Evolutionary conservation across 2,329 filamentous ascomycete species (phyloP).

Genomic region (Venturia asperata): DNA sequence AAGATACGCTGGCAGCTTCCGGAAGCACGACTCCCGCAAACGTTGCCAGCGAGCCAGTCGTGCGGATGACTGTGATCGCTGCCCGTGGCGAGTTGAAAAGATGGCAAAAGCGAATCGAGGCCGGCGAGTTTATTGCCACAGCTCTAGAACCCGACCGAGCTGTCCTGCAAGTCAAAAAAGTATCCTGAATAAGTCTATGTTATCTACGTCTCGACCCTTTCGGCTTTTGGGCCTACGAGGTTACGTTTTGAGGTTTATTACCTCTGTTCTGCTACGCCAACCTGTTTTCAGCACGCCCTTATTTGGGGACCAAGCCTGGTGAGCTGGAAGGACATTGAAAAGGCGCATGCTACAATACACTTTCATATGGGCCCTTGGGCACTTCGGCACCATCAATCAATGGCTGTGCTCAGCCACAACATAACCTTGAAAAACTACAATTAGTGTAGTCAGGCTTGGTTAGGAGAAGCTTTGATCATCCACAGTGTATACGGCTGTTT

Average conservation of each 20-base stretch:
- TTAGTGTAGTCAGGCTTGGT: not conserved
- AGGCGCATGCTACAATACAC: too few species aligned
- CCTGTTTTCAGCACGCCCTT: too few species aligned
- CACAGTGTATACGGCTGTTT: not conserved
- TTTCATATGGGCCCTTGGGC: too few species aligned
- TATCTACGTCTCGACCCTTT: too few species aligned
- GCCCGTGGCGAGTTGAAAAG: conserved; percentile 66
- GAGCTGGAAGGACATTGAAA: too few species aligned
- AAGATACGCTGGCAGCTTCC: conserved; percentile 24
- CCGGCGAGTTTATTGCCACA: conserved; percentile 37
- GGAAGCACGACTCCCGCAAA: conserved; percentile 25
- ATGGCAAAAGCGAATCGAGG: conserved; percentile 68
- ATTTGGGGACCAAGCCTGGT: too few species aligned
- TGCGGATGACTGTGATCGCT: conserved; percentile 70
- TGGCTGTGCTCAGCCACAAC: not conserved
- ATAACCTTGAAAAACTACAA: not conserved
- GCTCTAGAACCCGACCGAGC: not conserved
- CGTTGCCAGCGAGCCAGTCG: conserved; percentile 47
- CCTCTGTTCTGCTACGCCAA: too few species aligned
- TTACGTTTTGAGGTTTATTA: too few species aligned
- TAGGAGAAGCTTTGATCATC: not conserved
- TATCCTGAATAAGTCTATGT: not conserved
- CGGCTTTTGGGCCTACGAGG: too few species aligned
- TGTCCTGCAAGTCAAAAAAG: conserved; percentile 1
- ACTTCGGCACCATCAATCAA: too few species aligned